A percentile compares a stretch with the other conserved stretches of the same genome.
Evolutionary conservation across 2,329 filamentous ascomycete species (phyloP).

Genomic region (Alternaria sp.): DNA sequence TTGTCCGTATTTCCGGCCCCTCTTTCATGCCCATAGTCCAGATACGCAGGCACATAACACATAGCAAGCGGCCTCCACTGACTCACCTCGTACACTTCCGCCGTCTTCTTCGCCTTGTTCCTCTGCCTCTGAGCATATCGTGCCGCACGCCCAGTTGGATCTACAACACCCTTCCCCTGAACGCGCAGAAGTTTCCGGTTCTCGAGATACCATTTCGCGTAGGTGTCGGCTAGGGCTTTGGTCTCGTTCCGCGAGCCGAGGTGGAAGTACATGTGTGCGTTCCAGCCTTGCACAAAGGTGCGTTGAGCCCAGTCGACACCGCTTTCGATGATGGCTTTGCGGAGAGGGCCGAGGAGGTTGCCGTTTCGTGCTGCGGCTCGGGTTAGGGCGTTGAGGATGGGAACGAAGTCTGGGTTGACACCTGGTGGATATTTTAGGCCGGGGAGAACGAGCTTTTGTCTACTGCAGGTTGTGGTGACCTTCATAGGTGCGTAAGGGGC

Average conservation of each 20-base stretch:
- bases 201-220: constrained; percentile 28
- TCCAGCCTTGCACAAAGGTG: constrained; percentile 40
- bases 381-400: constrained; percentile 25
- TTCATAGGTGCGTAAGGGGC: constrained; percentile 38
- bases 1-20: not conserved
- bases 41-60: constrained; percentile 39
- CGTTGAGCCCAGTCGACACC: constrained; percentile 39
- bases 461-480: constrained; percentile 32
- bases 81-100: constrained; percentile 35
- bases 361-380: constrained; percentile 40
- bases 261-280: constrained; percentile 41
- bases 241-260: constrained; percentile 20
- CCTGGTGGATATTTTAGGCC: constrained; percentile 29
- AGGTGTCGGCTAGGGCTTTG: constrained; percentile 28
- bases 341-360: constrained; percentile 29
- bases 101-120: constrained; percentile 23
- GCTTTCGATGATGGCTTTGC: constrained; percentile 36
- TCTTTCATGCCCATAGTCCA: constrained; percentile 26
- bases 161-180: not conserved
- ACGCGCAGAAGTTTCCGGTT: constrained; percentile 15
- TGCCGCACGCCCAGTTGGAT: constrained; percentile 16
- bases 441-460: constrained; percentile 38
- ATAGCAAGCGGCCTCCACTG: constrained; percentile 33
- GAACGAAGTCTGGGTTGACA: constrained; percentile 35
- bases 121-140: constrained; percentile 17